Conservation (phyloP, 2,329 filamentous ascomycete species). For the Corynespora cassiicola region DNA sequence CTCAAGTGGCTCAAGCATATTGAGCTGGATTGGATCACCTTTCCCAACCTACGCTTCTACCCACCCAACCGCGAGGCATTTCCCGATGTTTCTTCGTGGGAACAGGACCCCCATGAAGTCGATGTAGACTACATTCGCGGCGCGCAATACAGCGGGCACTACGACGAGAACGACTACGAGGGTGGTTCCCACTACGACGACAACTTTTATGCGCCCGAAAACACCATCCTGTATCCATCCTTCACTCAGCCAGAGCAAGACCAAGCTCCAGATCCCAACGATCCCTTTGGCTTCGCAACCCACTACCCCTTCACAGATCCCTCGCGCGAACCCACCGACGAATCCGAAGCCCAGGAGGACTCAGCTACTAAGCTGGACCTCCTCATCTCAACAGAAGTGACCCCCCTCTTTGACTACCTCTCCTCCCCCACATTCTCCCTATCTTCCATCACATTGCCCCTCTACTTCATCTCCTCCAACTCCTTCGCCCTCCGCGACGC, state of each 20-base stretch:
- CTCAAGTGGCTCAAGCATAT: slow-evolving; percentile 38
- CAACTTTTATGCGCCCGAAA: slow-evolving; percentile 38
- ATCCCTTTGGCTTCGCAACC: slow-evolving; percentile 36
- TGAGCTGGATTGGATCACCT: slow-evolving; percentile 43
- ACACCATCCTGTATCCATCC: slow-evolving; percentile 32
- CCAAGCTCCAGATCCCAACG: slow-evolving; percentile 17
- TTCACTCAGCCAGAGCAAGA: slow-evolving; percentile 18
- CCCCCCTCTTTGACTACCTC: slow-evolving; percentile 41
- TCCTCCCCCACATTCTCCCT: slow-evolving; percentile 32
- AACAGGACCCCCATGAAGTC: slow-evolving; percentile 24
- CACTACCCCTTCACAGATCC: slow-evolving; percentile 42
- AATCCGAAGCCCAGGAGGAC: slow-evolving; percentile 25
- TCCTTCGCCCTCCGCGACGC: slow-evolving; percentile 26
- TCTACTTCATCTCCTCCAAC: slow-evolving; percentile 39
- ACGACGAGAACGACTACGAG: slow-evolving; percentile 44
- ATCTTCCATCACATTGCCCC: slow-evolving; percentile 34
- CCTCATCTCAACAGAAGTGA: slow-evolving; percentile 40
- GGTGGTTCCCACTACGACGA: slow-evolving; percentile 42
- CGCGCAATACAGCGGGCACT: slow-evolving; percentile 29
- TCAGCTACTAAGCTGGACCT: slow-evolving; percentile 35
- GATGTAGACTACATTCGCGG: slow-evolving; percentile 38
- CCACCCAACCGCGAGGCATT: slow-evolving; percentile 33
- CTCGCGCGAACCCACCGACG: slow-evolving; percentile 11
- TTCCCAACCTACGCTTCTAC: slow-evolving; percentile 39
- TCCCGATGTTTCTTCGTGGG: slow-evolving; percentile 35